Conservation (phyloP, 306 rosid genomes). For the Nissolia schottii region DNA sequence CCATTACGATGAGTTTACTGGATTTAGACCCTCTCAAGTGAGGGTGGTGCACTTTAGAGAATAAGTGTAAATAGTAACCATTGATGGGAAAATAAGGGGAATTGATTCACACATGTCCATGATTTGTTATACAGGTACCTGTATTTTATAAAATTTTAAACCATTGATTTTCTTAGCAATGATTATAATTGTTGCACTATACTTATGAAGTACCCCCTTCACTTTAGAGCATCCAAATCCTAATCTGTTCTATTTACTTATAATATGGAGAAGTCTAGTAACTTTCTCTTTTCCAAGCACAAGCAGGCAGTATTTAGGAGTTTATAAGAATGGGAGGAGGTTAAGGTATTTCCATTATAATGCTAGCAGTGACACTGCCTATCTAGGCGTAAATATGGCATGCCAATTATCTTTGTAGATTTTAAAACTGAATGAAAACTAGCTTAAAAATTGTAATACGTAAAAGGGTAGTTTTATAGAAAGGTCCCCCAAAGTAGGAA, state of each 20-base stretch:
- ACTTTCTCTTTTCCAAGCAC: not conserved
- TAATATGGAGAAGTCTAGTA: not conserved
- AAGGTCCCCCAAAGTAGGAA: not conserved
- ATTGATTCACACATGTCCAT: not conserved
- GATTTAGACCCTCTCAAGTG: not conserved
- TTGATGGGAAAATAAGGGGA: not conserved
- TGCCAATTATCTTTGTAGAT: not conserved
- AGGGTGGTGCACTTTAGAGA: not conserved
- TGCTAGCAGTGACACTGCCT: not conserved
- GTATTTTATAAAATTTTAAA: not conserved
- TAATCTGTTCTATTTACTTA: not conserved
- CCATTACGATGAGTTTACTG: not conserved
- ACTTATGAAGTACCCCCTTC: not conserved
- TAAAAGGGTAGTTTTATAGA: not conserved
- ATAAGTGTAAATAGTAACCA: not conserved
- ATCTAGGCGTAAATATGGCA: not conserved
- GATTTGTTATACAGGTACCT: not conserved
- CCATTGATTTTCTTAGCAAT: not conserved
- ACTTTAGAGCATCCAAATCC: not conserved
- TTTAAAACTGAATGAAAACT: slow-evolving; percentile 11
- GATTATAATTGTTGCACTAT: not conserved
- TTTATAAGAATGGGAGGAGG: not conserved
- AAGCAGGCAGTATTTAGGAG: not conserved
- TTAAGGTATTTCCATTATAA: not conserved
- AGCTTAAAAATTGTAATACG: not conserved